Conservation (phyloP, 73 alveolate genomes). For the Paramecium biaurelia region DNA sequence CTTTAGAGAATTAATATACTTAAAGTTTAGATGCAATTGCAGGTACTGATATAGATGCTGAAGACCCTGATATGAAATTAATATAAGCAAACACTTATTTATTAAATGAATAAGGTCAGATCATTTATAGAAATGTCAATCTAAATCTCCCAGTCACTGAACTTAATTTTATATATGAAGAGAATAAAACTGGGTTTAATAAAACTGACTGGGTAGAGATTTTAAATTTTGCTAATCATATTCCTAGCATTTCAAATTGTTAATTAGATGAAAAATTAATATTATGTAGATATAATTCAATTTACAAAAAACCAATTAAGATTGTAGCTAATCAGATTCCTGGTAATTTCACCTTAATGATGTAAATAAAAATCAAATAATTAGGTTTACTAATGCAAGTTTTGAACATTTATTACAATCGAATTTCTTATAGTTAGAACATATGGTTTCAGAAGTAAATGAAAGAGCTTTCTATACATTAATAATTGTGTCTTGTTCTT, state of each 20-base stretch:
- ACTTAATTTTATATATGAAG: background rate
- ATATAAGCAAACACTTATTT: background rate
- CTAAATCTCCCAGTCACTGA: background rate
- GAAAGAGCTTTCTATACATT: background rate
- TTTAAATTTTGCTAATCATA: background rate
- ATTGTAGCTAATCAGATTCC: background rate
- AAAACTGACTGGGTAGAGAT: background rate
- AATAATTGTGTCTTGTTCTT: background rate
- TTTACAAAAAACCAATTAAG: background rate
- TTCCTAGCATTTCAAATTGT: background rate
- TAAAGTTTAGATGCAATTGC: background rate
- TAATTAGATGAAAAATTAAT: background rate
- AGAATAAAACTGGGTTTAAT: background rate
- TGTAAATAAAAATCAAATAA: background rate
- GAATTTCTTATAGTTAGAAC: background rate
- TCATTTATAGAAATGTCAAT: background rate
- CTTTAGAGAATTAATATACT: background rate
- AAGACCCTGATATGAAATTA: background rate
- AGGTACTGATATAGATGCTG: conserved; percentile 22
- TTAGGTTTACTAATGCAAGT: background rate
- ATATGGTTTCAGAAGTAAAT: background rate
- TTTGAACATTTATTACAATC: background rate
- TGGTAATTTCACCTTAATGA: background rate
- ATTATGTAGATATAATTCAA: background rate
- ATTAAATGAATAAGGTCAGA: background rate